phyloP scores from a whole-genome alignment of 2,329 filamentous ascomycete genomes.

The Aspergillus hiratsukae region DNA sequence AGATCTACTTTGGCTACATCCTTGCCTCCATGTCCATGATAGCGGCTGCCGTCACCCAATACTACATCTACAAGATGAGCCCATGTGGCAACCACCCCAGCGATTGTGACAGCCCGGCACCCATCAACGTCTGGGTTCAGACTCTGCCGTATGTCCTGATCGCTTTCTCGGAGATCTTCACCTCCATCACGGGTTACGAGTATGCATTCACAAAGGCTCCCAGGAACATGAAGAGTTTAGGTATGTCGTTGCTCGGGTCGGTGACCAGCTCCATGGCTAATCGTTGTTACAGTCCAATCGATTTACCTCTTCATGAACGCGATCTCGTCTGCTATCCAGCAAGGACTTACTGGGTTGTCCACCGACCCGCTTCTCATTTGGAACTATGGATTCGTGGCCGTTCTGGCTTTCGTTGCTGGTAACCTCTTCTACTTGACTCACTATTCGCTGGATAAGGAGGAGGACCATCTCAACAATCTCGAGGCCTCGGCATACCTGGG shows the following conservation, averaged over 20 bases:
- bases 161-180: conserved; percentile 55
- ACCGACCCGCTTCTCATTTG: conserved; percentile 64
- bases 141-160: conserved; percentile 48
- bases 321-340: conserved; percentile 62
- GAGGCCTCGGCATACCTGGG: conserved; percentile 20
- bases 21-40: conserved; percentile 48
- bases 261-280: conserved; percentile 51
- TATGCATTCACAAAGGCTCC: conserved; percentile 74
- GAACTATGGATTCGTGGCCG: conserved; percentile 65
- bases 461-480: conserved; percentile 61
- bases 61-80: conserved; percentile 55
- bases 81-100: conserved; percentile 55
- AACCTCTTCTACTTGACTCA: conserved; percentile 64
- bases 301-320: conserved; percentile 67
- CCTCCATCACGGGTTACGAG: conserved; percentile 60
- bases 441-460: conserved; percentile 58
- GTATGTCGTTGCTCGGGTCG: conserved; percentile 60
- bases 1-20: conserved; percentile 49
- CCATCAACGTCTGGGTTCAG: conserved; percentile 61
- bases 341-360: conserved; percentile 60
- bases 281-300: conserved; percentile 46
- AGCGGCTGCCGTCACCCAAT: conserved; percentile 47
- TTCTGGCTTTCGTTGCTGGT: conserved; percentile 60
- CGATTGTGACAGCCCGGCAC: conserved; percentile 45
- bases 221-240: conserved; percentile 71